Base-by-base conservation (phyloP, 2,329 filamentous ascomycete genomes). In the Diaporthe sp. region DNA sequence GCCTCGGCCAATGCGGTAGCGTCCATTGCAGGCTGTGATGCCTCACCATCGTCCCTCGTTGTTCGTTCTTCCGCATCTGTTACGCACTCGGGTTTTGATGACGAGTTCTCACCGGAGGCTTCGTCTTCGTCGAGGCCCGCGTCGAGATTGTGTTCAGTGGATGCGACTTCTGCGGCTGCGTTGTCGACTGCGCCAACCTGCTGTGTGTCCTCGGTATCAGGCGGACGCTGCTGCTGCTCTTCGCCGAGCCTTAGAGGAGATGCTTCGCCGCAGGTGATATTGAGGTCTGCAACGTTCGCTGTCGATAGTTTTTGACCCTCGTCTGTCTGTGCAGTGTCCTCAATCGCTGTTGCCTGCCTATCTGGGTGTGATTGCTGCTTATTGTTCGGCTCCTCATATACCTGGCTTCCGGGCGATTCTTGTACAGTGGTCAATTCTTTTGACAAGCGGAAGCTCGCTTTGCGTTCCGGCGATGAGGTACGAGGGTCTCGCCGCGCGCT, bases 181-280 rank as follows among this genome's bases (percentile, higher is more conserved):
- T 34, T 22, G 9, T 31, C 53, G 4, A 31, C 25, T 2, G 3
- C 28, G 7, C 15, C 1, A 34, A 6, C 34, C 53, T 34, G 6
- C 53, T 57, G 25, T 19, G 17, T 53, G 10, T 13, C 5, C 15
- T 15, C 4, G 51, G 51, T 25, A 28, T 6, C 51, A 53, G 51
- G 13, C 9, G 25, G 25, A 2, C 4, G n/a, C 2, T 5, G n/a
- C 10, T 53, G 10, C n/a, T 53, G 51, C 51, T 53, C n/a, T 6
- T 53, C n/a, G 1, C 10, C 22, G 13, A 4, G 1, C 10, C 1
- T 10, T 28, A 17, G 9, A 13, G 10, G 13, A 0, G 5, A 19
- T 31, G 31, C 6, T 15, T 39, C 19, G 3, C 6, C 17, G 19
- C 2, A 4, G 4, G 2, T 4, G 57, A 37, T 39, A 10, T 59